Evolutionary conservation across 129 eudicot genomes (phyloP), one percentile per base, ranked within the genome.

Genomic region (Flaveria linearis): DNA sequence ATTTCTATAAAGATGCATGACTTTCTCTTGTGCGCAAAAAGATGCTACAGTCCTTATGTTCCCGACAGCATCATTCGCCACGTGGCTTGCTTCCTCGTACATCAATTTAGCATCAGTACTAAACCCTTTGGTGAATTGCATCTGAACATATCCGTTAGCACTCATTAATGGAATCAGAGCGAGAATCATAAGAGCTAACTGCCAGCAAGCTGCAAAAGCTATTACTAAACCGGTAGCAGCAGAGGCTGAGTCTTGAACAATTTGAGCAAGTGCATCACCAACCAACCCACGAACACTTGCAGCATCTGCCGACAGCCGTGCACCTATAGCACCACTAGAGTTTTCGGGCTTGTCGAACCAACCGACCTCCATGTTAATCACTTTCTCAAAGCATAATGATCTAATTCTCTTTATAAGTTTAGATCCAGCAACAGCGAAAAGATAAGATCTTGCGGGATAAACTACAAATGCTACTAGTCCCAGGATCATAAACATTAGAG

Each of bases 311-410:
- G 97, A 90, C 46, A 90, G 82, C 74, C 92, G 84, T 3, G 98
- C 96, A 28, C 98, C 96, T 33, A 93, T 88, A 15, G 85, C 88
- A 12, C 98, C 97, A 74, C 93, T 93, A 1, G 98, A 85, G 69
- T 93, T 83, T 36, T 85, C 89, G 0, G 93, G 79, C 71, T 85
- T 82, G 72, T 93, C 98, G 58, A 90, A 93, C 98, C 98, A 93
- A 23, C 91, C 84, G 1, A 93, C 88, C 72, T 93, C 98, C 97
- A 93, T 93, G 55, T 71, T 72, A 18, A 87, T 83, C 68, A 91
- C 91, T 73, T 86, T 93, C 69, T 88, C 86, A 70, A 93, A 93
- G 77, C 97, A 88, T 85, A 88, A 76, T 7, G 83, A 47, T 85
- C 97, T 87, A 10, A 93, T 82, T 71, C 98, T 68, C 81, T 50